Evolutionary conservation across 1,139 yeast species (phyloP).

Genomic region (Kodamaea derodonti): DNA sequence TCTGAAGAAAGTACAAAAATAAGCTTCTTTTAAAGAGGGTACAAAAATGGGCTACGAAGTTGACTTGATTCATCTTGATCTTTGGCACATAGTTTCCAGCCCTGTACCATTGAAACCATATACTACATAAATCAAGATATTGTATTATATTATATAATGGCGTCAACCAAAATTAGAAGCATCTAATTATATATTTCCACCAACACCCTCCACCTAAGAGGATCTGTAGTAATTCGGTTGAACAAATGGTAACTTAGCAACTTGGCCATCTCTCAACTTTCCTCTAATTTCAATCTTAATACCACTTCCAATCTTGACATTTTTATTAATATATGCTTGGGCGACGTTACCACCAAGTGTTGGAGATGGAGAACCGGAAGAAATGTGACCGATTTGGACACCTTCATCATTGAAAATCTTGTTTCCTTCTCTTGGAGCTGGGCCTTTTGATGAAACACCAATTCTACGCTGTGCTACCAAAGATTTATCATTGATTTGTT

Average conservation of each 20-base stretch:
- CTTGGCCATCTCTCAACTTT: slow-evolving; percentile 68
- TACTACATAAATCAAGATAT: too few relatives aligned
- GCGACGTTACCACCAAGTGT: slow-evolving; percentile 84
- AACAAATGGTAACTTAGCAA: slow-evolving; percentile 82
- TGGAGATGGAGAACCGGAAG: slow-evolving; percentile 92
- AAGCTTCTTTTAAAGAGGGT: too few relatives aligned
- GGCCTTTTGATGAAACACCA: slow-evolving; percentile 72
- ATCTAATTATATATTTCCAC: too few relatives aligned
- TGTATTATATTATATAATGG: too few relatives aligned
- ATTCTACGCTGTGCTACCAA: slow-evolving; percentile 63
- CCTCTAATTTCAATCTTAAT: slow-evolving; percentile 79
- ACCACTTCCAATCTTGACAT: slow-evolving; percentile 73
- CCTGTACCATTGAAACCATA: too few relatives aligned
- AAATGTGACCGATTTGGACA: slow-evolving; percentile 64
- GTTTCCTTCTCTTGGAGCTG: slow-evolving; percentile 88
- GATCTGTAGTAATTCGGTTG: slow-evolving; percentile 63
- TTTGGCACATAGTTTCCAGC: too few relatives aligned
- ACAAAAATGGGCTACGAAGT: too few relatives aligned
- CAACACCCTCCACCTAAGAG: background rate
- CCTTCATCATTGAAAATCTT: slow-evolving; percentile 51
- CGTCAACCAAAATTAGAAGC: too few relatives aligned
- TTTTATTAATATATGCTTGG: slow-evolving; percentile 81
- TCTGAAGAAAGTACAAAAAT: too few relatives aligned
- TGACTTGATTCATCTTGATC: too few relatives aligned
- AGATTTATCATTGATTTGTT: slow-evolving; percentile 65